These are phyloP conservation scores for Microbotryum lychnidis-dioicae DNA, from an alignment of 1,284 basidiomycete genomes.

Conservation along the genomic window DNA sequence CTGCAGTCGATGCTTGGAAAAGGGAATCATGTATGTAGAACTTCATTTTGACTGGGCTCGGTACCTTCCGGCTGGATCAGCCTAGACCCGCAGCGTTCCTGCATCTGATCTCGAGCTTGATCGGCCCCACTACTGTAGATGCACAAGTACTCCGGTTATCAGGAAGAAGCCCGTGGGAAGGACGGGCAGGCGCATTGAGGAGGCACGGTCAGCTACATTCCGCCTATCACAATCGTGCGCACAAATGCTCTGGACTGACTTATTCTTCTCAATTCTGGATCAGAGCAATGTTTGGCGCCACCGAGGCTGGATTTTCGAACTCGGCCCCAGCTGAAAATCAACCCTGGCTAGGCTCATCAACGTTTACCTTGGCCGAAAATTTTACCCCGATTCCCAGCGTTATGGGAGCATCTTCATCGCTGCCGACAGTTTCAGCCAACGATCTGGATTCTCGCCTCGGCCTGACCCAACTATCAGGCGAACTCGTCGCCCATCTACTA, in stretches of 20 bases:
- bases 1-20: slow-evolving; percentile 19
- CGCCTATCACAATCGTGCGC: neutral
- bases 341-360: slow-evolving; percentile 10
- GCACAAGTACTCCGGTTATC: slow-evolving; percentile 17
- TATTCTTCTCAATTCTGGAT: rapidly evolving
- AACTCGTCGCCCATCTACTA: slow-evolving; percentile 18
- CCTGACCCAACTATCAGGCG: slow-evolving; percentile 4
- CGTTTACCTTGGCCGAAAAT: neutral
- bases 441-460: neutral
- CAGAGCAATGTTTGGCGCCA: slow-evolving; percentile 21
- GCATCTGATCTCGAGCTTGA: no score
- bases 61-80: neutral
- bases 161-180: slow-evolving; percentile 18
- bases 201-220: slow-evolving; percentile 8
- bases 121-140: neutral
- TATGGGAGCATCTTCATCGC: neutral
- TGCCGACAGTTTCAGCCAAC: neutral
- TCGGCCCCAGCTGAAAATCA: slow-evolving; percentile 17
- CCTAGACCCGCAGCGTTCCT: neutral
- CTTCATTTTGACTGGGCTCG: neutral
- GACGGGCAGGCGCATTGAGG: slow-evolving; percentile 23
- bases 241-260: neutral
- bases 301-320: slow-evolving; percentile 9
- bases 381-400: neutral
- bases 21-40: slow-evolving; percentile 19